Percentiles rank a stretch among this genome's conserved stretches.
phyloP scores from a whole-genome alignment of 192 early-diverging fungal genomes.

The Dispira parvispora region DNA sequence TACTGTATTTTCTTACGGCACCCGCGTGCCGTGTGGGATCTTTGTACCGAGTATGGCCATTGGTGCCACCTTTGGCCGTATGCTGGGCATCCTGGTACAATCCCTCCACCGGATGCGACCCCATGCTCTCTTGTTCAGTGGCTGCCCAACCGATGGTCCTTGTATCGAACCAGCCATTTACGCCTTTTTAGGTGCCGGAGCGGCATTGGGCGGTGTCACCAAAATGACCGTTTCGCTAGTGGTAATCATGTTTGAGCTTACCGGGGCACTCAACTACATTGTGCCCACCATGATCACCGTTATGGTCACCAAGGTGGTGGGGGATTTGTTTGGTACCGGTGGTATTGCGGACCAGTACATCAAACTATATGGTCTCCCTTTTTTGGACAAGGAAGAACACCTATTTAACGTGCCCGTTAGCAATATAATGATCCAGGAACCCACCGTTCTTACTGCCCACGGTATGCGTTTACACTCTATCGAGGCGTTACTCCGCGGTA shows the following conservation, averaged over 20 bases:
- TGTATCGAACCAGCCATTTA: constrained; percentile 94
- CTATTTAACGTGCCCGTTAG: constrained; percentile 31
- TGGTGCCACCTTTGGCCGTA: constrained; percentile 80
- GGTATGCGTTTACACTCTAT: constrained; percentile 32
- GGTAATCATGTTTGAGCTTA: constrained; percentile 98
- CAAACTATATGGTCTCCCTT: constrained; percentile 57
- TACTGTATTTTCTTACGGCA: constrained; percentile 45
- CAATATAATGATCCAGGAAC: constrained; percentile 6
- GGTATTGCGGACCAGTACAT: constrained; percentile 70
- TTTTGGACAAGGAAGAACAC: constrained; percentile 55
- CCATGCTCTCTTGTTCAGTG: constrained; percentile 46
- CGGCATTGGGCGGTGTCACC: constrained; percentile 70
- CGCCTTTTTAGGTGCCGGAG: constrained; percentile 86
- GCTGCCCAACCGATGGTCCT: constrained; percentile 54
- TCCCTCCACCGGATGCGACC: constrained; percentile 44
- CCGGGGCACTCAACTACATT: constrained; percentile 81
- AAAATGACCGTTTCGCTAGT: constrained; percentile 76
- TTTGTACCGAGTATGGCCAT: constrained; percentile 93
- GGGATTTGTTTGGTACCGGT: constrained; percentile 49
- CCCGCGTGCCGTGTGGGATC: constrained; percentile 71
- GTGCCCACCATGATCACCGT: constrained; percentile 62
- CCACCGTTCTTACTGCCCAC: constrained; percentile 35
- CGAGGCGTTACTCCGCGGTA: constrained; percentile 29
- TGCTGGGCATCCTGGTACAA: constrained; percentile 71
- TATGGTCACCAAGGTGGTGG: constrained; percentile 58